Base-by-base conservation (phyloP, 768 basidiomycete species). In the Lactifluus echinatus region DNA sequence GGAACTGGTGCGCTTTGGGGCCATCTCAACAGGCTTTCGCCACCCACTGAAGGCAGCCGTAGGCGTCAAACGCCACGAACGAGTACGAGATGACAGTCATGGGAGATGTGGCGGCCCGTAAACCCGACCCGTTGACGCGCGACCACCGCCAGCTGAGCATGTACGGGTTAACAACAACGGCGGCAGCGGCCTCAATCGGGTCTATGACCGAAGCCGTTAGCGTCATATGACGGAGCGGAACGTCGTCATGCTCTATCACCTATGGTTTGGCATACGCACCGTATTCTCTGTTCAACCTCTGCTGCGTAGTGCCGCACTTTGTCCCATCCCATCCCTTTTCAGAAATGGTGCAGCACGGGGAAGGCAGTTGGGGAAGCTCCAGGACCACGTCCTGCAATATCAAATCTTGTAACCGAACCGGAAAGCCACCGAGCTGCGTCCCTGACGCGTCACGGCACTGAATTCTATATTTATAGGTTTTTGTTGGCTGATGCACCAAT, bases 1-100 rank as follows among this genome's bases (percentile, higher is more conserved):
- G 26, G 57, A 37, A 40, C 28, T 23, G 21, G 53, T 36, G 39
- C 33, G 58, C 36, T 55, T 55, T 29, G 48, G 33, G 7, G 12
- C 53, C 58, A 59, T 59, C 19, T 34, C 28, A 24, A 10, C 31
- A 33, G 43, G 24, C n/a, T 46, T 26, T 36, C 34, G 40, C 47
- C 31, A 34, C 12, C 26, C 10, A 11, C 47, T 14, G 33, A 34
- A 23, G 40, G 15, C 40, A 42, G 40, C 21, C 21, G 21, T 19
- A 11, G 40, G 40, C 40, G 40, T 23, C 21, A 10, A 40, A 8
- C 34, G 34, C 34, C 11, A 34, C 34, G 34, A 11, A 12, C n/a
- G n/a, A n/a, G n/a, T n/a, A n/a, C 15, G 17, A 4, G 14, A 17
- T 4, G 1, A 6, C 14, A 37, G 39, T 19, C 39, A 40, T 19